Evolutionary conservation across 2,329 filamentous ascomycete species (phyloP), one percentile per base, ranked within the genome.

Genomic region (Aspergillus sojae): DNA sequence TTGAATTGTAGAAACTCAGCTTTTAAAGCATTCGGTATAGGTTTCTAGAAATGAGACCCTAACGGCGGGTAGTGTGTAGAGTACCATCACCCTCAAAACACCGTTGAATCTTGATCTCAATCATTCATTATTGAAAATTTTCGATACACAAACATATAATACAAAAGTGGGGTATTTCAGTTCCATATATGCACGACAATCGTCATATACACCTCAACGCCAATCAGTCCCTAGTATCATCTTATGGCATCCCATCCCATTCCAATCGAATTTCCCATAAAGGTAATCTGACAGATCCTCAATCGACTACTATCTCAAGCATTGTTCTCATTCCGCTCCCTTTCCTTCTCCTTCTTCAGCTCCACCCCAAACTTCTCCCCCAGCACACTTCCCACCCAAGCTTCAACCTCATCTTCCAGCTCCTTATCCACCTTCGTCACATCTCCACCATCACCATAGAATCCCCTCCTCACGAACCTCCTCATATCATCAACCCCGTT

Each of bases 401-500:
- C 81, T 67, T 85, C 84, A 62, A 86, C 80, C 67, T 86, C 83
- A 71, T 80, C 76, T 73, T 85, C 83, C 43, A 81, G 78, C 67
- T 84, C 79, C 60, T 78, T 75, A 72, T 83, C 82, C 50, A 71
- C 72, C 62, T 76, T 81, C 69, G 82, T 74, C 62, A 84, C 84
- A 66, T 85, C 85, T 66, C 86, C 86, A 60, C 86, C 83, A 66
- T 93, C 82, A 32, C 82, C 23, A 26, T 50, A 34, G 10, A 62
- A 62, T 81, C 71, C 84, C 78, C 67, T 85, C 80, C 80, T 90
- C 86, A 62, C 86, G 84, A 71, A 85, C 82, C 65, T 75, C 72
- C 86, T 81, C 74, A 93, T 79, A 72, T 94, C 91, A 4, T 87
- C 86, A 46, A 93, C 59, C 53, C 83, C 84, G 73, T 88, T 88